phyloP scores from a whole-genome alignment of 2,329 filamentous ascomycete species.

The Coniochaeta pulveracea region DNA sequence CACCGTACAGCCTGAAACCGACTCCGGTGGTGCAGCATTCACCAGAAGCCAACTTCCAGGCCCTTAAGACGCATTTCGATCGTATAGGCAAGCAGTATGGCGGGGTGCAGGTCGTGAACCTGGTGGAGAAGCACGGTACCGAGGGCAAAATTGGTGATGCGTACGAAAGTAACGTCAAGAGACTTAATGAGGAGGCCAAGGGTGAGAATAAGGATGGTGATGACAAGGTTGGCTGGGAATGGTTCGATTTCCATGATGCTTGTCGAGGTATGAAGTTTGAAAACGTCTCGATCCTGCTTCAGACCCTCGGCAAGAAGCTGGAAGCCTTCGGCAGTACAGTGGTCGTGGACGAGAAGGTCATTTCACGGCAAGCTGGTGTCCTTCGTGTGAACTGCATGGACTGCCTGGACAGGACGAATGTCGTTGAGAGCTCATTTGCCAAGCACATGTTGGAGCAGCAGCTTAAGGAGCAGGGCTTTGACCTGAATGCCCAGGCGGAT shows the following conservation, averaged over 20 bases:
- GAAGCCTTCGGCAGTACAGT: conserved; percentile 63
- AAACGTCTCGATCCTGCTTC: conserved; percentile 73
- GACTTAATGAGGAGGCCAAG: conserved; percentile 53
- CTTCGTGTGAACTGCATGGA: conserved; percentile 99
- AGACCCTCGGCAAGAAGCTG: conserved; percentile 56
- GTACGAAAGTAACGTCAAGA: conserved; percentile 58
- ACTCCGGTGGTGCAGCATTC: conserved; percentile 75
- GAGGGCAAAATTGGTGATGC: conserved; percentile 70
- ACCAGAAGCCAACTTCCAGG: conserved; percentile 62
- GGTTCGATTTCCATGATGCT: conserved; percentile 93
- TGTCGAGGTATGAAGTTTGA: conserved; percentile 98
- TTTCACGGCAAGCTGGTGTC: conserved; percentile 55
- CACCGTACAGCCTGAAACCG: conserved; percentile 86
- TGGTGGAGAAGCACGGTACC: conserved; percentile 80
- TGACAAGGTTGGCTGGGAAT: conserved; percentile 60
- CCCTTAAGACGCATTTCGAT: conserved; percentile 71
- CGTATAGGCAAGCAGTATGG: conserved; percentile 62
- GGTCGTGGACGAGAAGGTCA: conserved; percentile 29
- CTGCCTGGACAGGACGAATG: conserved; percentile 90
- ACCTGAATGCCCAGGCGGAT: conserved; percentile 64
- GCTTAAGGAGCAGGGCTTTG: conserved; percentile 63
- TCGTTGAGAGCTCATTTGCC: conserved; percentile 85
- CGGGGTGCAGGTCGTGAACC: conserved; percentile 63
- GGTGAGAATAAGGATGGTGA: conserved; percentile 10
- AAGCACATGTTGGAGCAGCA: conserved; percentile 74